Evolutionary conservation across 2,329 filamentous ascomycete genomes (phyloP), one percentile per base, ranked within the genome.

Genomic region (Claviceps sp.): DNA sequence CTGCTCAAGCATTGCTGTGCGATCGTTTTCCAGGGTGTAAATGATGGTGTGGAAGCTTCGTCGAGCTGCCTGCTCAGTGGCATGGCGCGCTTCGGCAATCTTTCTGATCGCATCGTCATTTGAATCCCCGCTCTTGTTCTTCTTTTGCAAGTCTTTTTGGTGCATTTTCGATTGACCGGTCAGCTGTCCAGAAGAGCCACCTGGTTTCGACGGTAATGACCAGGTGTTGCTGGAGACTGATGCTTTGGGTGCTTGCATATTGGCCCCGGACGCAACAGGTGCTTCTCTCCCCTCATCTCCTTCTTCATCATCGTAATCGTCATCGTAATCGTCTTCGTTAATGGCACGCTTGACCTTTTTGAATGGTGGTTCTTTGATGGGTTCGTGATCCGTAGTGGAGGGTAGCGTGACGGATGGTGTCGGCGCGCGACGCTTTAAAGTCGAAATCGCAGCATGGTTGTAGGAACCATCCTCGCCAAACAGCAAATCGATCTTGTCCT

Each of bases 1-100:
- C 68, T 98, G 93, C 67, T 98, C 93, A 52, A 97, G 71, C 93
- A 98, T 97, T 47, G 93, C 93, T 60, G 91, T 88, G 51, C 88
- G 81, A 64, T 98, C 93, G 65, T 91, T 93, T 68, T 98, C 93
- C 36, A 97, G 76, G 1, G 93, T 96, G 67, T 95, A 91, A 68
- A 97, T 95, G 57, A 95, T 78, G 9, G 88, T 94, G 64, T 95
- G 85, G 67, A 96, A 97, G 68, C 86, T 93, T 61, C 82, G 80
- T 69, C 89, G 89, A 44, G 88, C 93, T 49, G 86, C 85, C 62
- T 95, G 88, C 62, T 95, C 91, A 47, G 87, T 90, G 34, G 86
- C 88, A 65, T 85, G 90, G 65, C 93, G 93, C 59, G 88, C 88
- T 63, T 95, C 87, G 67, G 97, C 90, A 56, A 97, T 71, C 67